Percentiles rank a stretch among this genome's conserved stretches.
phyloP scores from a whole-genome alignment of 2,329 filamentous ascomycete genomes.

The Apiospora arundinis region DNA sequence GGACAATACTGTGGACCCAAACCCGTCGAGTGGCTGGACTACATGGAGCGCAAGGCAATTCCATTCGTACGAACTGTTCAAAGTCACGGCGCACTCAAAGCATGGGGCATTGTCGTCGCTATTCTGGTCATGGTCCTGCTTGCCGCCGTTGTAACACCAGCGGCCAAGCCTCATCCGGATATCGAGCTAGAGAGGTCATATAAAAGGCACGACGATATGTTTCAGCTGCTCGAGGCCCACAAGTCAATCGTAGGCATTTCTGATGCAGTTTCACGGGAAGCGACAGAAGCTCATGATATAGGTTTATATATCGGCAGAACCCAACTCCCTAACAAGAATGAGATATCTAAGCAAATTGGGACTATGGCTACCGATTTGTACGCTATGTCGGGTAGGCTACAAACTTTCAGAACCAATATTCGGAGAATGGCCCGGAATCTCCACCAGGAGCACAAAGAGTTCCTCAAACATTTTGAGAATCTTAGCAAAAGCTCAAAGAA shows the following conservation, averaged over 20 bases:
- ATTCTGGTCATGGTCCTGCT: too few species aligned
- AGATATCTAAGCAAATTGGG: background rate
- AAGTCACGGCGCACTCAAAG: too few species aligned
- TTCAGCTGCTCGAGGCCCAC: background rate
- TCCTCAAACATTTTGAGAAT: too few species aligned
- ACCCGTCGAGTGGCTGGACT: background rate
- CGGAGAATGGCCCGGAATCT: background rate
- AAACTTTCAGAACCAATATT: background rate
- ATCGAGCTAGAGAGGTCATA: background rate
- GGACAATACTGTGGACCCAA: background rate
- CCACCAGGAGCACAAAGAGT: background rate
- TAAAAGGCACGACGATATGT: background rate
- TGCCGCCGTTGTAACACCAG: too few species aligned
- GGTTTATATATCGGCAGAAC: background rate
- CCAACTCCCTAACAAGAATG: background rate
- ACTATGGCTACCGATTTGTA: background rate
- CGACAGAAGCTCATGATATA: background rate
- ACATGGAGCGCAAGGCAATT: background rate
- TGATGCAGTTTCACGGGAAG: background rate
- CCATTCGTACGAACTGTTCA: too few species aligned
- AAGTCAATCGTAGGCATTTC: background rate
- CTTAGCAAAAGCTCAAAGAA: too few species aligned
- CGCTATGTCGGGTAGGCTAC: background rate
- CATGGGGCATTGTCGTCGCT: too few species aligned
- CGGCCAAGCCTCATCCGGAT: too few species aligned